Conservation (phyloP, 75 land plant genomes). For the Isoetes taiwanensis region DNA sequence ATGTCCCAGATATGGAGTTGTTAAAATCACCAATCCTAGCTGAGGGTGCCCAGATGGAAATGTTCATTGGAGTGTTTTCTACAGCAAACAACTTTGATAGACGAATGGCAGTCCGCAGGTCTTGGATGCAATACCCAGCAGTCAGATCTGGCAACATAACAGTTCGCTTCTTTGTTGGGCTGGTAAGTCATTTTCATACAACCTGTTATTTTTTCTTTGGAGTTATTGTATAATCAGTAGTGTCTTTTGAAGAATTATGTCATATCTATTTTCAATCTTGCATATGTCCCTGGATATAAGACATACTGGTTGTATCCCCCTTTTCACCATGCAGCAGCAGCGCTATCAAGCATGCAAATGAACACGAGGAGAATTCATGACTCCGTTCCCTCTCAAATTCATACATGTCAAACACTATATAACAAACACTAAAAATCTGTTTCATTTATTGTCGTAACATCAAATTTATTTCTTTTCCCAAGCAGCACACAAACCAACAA, state of each 20-base stretch:
- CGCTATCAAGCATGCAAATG: not conserved
- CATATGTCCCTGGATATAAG: no score
- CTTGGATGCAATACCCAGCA: conserved; percentile 93
- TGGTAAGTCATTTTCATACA: conserved; percentile 37
- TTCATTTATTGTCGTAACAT: no score
- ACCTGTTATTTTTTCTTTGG: not conserved
- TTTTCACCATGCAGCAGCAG: not conserved
- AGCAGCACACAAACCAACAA: conserved; percentile 76
- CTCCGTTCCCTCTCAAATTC: no score
- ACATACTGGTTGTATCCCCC: no score
- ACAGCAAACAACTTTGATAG: conserved; percentile 89
- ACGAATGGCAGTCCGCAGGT: conserved; percentile 87
- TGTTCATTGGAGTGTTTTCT: conserved; percentile 85
- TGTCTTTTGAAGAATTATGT: not conserved
- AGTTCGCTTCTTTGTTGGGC: conserved; percentile 93
- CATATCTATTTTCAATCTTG: no score
- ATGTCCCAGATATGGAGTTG: conserved; percentile 53
- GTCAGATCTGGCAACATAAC: conserved; percentile 65
- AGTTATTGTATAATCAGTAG: not conserved
- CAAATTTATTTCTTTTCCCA: conserved; percentile 1
- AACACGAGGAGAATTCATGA: no score
- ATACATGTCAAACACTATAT: not conserved
- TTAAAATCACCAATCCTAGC: conserved; percentile 49
- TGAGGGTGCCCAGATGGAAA: conserved; percentile 20
- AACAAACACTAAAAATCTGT: not conserved